Conservation (phyloP, 257 asterid species). For the Marsdenia floribunda region DNA sequence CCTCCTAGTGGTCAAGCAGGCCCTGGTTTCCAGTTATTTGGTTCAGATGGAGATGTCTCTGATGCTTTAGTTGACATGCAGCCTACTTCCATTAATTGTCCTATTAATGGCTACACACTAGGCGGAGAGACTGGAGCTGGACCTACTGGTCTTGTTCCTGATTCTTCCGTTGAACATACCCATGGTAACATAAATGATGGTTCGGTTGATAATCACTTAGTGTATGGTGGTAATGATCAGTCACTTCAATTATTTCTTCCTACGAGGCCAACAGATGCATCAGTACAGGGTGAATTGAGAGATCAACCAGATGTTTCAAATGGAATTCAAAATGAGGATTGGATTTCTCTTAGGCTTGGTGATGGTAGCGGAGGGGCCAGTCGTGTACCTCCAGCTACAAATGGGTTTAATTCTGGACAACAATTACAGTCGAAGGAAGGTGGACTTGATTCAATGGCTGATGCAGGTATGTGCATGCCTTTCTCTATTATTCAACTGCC, state of each 20-base stretch:
- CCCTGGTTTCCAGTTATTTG: slow-evolving; percentile 79
- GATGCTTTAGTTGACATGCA: slow-evolving; percentile 61
- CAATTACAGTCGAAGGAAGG: slow-evolving; percentile 45
- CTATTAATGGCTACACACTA: slow-evolving; percentile 47
- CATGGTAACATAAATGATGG: slow-evolving; percentile 42
- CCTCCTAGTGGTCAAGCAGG: slow-evolving; percentile 70
- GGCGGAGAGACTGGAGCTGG: slow-evolving; percentile 47
- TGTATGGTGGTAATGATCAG: slow-evolving; percentile 68
- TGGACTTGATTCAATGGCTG: slow-evolving; percentile 51
- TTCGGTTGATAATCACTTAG: slow-evolving; percentile 69
- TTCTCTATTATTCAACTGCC: background rate
- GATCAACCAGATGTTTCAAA: slow-evolving; percentile 56
- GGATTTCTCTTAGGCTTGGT: slow-evolving; percentile 89
- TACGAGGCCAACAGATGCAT: slow-evolving; percentile 63
- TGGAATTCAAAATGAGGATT: slow-evolving; percentile 66
- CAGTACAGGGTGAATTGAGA: slow-evolving; percentile 49
- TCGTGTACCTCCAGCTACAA: slow-evolving; percentile 38
- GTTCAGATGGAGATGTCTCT: slow-evolving; percentile 65
- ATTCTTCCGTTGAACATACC: slow-evolving; percentile 34
- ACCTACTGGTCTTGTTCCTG: slow-evolving; percentile 49
- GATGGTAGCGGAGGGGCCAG: slow-evolving; percentile 46
- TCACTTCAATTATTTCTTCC: slow-evolving; percentile 93
- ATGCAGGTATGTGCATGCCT: slow-evolving; percentile 39
- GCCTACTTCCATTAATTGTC: slow-evolving; percentile 51
- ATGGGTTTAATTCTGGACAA: slow-evolving; percentile 42